Conservation (phyloP, 139 green algal species). For the Picochlorum sp. region DNA sequence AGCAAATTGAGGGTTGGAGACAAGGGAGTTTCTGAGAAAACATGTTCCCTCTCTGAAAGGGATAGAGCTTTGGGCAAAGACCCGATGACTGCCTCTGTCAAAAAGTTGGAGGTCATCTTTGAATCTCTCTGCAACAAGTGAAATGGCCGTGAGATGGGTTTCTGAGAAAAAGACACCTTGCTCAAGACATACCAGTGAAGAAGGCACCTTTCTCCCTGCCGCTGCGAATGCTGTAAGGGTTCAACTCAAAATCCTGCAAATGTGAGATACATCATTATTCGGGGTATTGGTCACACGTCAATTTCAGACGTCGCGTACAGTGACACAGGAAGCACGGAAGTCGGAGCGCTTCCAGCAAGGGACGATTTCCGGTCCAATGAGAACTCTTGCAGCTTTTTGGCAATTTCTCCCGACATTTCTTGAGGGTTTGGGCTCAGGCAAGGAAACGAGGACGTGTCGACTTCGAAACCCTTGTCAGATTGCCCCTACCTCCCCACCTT, state of each 20-base stretch:
- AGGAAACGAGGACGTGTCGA: too few species aligned
- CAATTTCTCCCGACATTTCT: not conserved
- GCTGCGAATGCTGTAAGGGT: slow-evolving; percentile 46
- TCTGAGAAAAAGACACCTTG: not conserved
- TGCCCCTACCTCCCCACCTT: too few species aligned
- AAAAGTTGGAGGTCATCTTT: slow-evolving; percentile 40
- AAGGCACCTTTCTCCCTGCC: slow-evolving; percentile 48
- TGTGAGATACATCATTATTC: not conserved
- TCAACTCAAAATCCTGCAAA: slow-evolving; percentile 56
- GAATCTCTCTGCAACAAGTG: not conserved
- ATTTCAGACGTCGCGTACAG: not conserved
- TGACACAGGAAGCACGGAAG: not conserved
- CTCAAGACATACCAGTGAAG: slow-evolving; percentile 25
- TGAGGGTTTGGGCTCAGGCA: too few species aligned
- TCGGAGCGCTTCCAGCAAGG: slow-evolving; percentile 12
- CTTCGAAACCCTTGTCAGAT: too few species aligned
- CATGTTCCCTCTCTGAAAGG: slow-evolving; percentile 36
- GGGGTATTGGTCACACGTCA: too few species aligned
- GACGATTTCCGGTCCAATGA: not conserved
- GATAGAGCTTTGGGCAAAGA: slow-evolving; percentile 60
- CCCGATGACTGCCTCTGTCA: slow-evolving; percentile 57
- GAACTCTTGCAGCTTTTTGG: not conserved
- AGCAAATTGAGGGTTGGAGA: slow-evolving; percentile 44
- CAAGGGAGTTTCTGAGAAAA: slow-evolving; percentile 45
- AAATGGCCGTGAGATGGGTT: not conserved